phyloP scores from a whole-genome alignment of 257 asterid species.

The Solanum arcanum region DNA sequence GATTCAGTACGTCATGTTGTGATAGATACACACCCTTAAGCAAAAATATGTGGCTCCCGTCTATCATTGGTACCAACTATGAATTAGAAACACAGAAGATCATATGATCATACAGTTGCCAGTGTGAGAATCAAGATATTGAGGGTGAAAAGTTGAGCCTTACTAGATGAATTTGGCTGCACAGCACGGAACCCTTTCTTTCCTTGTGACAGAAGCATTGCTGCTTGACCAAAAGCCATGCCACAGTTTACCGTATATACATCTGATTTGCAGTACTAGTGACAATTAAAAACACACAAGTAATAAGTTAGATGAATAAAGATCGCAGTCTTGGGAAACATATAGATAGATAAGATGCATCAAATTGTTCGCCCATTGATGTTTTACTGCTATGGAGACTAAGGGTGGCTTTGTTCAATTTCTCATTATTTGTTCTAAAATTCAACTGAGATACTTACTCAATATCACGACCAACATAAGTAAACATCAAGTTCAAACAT shows the following conservation, averaged over 20 bases:
- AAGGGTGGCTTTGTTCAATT: background rate
- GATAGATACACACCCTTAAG: background rate
- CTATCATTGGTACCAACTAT: background rate
- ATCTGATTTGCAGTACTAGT: constrained; percentile 62
- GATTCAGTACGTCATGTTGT: background rate
- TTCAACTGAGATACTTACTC: background rate
- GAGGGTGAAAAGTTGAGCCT: constrained; percentile 10
- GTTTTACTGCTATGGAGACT: background rate
- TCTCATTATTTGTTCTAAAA: background rate
- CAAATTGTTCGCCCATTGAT: background rate
- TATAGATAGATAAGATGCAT: background rate
- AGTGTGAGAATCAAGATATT: background rate
- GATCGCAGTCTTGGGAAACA: background rate
- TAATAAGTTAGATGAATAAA: background rate
- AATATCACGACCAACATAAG: background rate
- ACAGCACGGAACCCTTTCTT: constrained; percentile 68
- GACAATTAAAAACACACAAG: background rate
- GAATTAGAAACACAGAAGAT: background rate
- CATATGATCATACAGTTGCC: background rate
- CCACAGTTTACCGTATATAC: constrained; percentile 77
- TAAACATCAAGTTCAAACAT: background rate
- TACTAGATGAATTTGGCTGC: constrained; percentile 74
- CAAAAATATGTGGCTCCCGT: background rate
- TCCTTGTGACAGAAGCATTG: constrained; percentile 85
- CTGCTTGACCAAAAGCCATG: constrained; percentile 95